phyloP scores from a whole-genome alignment of 2,329 filamentous ascomycete species.

The Aschersonia sp. region DNA sequence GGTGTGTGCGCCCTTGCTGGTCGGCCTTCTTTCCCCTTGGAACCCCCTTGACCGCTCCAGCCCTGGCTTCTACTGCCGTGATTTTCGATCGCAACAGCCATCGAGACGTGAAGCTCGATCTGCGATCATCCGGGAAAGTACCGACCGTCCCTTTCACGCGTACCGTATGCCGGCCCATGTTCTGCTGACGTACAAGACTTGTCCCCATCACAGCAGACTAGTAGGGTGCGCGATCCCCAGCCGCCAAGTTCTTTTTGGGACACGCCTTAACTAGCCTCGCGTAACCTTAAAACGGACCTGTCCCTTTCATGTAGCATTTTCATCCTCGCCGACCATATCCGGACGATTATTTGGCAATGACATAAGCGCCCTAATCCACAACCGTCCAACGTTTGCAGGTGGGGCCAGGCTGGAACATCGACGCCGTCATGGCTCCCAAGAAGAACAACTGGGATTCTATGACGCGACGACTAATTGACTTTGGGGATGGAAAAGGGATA shows the following conservation, averaged over 20 bases:
- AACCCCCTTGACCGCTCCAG: no score
- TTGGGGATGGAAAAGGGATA: background rate
- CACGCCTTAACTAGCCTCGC: background rate
- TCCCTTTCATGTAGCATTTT: no score
- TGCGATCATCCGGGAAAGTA: background rate
- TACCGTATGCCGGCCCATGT: background rate
- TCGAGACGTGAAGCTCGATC: background rate
- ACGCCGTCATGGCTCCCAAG: background rate
- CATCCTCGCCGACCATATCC: background rate
- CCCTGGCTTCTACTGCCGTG: no score
- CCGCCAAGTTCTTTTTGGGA: background rate
- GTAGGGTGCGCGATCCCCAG: background rate
- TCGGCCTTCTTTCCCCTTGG: no score
- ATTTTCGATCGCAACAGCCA: background rate
- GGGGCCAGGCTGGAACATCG: background rate
- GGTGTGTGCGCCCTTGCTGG: no score
- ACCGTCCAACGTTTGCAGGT: background rate
- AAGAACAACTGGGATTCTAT: constrained; percentile 1
- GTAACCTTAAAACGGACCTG: background rate
- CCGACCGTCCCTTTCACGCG: background rate
- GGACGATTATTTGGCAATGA: background rate
- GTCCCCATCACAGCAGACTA: background rate
- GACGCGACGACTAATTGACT: constrained; percentile 1
- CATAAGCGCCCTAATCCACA: background rate
- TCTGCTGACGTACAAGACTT: background rate